A percentile compares a stretch with the other conserved stretches of the same genome.
Conservation (phyloP, 2,329 filamentous ascomycete genomes). For the Pyrenophora teres region DNA sequence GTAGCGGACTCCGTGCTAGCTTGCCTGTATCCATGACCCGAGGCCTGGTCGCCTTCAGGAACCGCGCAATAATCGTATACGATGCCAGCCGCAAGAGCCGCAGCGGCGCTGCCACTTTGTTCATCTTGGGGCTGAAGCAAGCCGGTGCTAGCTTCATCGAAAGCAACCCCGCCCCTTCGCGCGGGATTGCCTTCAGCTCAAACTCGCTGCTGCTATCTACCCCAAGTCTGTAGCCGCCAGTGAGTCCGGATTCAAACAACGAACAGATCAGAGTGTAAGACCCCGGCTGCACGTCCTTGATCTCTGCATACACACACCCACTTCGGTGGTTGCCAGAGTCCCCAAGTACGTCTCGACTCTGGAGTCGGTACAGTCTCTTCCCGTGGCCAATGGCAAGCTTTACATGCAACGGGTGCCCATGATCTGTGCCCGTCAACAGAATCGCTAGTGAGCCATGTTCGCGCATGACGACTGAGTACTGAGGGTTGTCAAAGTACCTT, state of each 20-base stretch:
- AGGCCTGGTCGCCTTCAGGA: slow-evolving; percentile 41
- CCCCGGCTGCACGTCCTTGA: slow-evolving; percentile 66
- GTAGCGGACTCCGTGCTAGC: slow-evolving; percentile 58
- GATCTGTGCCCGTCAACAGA: slow-evolving; percentile 69
- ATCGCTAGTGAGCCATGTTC: slow-evolving; percentile 68
- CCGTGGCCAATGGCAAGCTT: slow-evolving; percentile 81
- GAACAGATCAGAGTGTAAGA: slow-evolving; percentile 88
- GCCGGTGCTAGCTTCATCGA: slow-evolving; percentile 62
- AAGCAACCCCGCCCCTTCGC: slow-evolving; percentile 76
- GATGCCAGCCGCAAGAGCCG: slow-evolving; percentile 62
- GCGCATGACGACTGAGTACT: slow-evolving; percentile 71
- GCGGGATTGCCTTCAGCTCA: slow-evolving; percentile 64
- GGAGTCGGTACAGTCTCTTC: slow-evolving; percentile 70
- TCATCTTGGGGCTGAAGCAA: slow-evolving; percentile 55
- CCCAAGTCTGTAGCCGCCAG: slow-evolving; percentile 73
- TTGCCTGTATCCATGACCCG: slow-evolving; percentile 33
- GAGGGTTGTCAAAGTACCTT: slow-evolving; percentile 83
- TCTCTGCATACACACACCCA: slow-evolving; percentile 73
- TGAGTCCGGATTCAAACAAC: slow-evolving; percentile 82
- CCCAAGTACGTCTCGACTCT: slow-evolving; percentile 75
- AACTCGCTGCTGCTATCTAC: slow-evolving; percentile 69
- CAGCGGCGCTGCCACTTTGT: slow-evolving; percentile 60
- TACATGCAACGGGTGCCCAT: slow-evolving; percentile 77
- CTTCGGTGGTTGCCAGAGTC: slow-evolving; percentile 89
- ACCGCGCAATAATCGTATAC: slow-evolving; percentile 61